Evolutionary conservation across 2,329 filamentous ascomycete species (phyloP).

Genomic region (Phaeophleospora eucalypticola): DNA sequence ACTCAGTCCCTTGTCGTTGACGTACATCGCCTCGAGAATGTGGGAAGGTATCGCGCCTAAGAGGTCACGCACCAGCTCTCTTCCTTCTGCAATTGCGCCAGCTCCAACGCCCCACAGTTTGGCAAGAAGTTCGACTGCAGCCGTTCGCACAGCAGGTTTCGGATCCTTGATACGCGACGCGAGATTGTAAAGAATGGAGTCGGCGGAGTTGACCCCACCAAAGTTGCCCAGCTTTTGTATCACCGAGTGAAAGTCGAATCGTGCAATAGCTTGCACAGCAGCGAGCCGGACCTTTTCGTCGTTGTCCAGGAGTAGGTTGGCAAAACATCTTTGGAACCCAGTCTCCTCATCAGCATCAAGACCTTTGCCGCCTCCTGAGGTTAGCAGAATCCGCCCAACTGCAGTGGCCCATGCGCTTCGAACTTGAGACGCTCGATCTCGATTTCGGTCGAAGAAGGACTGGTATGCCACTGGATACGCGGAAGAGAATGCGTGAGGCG

Average conservation of each 20-base stretch:
- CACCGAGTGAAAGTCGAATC: constrained; percentile 75
- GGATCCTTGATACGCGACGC: constrained; percentile 87
- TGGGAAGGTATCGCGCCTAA: constrained; percentile 77
- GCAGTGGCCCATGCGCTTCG: constrained; percentile 82
- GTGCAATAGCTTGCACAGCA: constrained; percentile 78
- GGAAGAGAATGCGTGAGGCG: constrained; percentile 84
- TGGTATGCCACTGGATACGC: constrained; percentile 75
- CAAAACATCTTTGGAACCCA: constrained; percentile 64
- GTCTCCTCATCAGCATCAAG: constrained; percentile 78
- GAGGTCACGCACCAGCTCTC: constrained; percentile 70
- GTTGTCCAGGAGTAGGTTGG: constrained; percentile 76
- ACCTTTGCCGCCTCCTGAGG: constrained; percentile 84
- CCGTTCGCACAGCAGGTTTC: constrained; percentile 73
- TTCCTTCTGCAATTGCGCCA: constrained; percentile 77
- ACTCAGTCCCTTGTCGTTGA: constrained; percentile 83
- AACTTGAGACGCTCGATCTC: constrained; percentile 80
- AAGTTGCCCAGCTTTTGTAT: constrained; percentile 74
- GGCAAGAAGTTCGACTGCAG: constrained; percentile 78
- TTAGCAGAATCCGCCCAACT: constrained; percentile 81
- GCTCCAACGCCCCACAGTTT: constrained; percentile 92
- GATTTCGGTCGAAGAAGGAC: constrained; percentile 76
- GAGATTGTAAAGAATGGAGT: constrained; percentile 74
- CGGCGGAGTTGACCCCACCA: constrained; percentile 70
- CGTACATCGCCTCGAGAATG: constrained; percentile 83
- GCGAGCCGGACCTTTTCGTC: constrained; percentile 90